Percentiles rank a stretch among this genome's conserved stretches.
Evolutionary conservation across 1,284 basidiomycete species (phyloP).

Genomic region (Boletus subluridellus): DNA sequence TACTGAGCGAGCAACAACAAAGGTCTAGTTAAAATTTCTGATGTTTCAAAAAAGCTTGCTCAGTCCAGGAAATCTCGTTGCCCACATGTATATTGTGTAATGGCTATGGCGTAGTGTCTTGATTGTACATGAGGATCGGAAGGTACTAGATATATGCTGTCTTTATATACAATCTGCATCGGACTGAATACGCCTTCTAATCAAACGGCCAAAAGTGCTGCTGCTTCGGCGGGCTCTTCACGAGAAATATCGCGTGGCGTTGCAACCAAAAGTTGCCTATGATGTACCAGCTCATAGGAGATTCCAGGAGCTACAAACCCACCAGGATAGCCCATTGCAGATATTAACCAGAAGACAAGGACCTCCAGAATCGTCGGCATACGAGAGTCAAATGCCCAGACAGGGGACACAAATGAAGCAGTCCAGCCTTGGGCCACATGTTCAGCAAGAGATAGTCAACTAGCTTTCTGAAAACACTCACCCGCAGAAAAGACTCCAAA

Average conservation of each 20-base stretch:
- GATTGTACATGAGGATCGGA: not conserved
- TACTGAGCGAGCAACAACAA: too few relatives aligned
- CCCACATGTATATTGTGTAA: not conserved
- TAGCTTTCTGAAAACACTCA: conserved; percentile 27
- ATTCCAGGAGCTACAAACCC: conserved; percentile 44
- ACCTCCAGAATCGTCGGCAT: conserved; percentile 48
- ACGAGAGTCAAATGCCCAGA: conserved; percentile 39
- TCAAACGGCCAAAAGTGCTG: conserved; percentile 22
- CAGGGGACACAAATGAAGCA: conserved; percentile 45
- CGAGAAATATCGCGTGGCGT: conserved; percentile 42
- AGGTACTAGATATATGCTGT: not conserved
- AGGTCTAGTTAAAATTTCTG: not conserved
- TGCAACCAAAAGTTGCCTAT: conserved; percentile 37
- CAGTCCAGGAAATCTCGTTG: not conserved
- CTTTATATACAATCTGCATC: not conserved
- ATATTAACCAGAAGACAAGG: conserved; percentile 51
- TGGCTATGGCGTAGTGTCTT: not conserved
- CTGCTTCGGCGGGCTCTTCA: conserved; percentile 20
- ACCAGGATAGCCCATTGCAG: conserved; percentile 43
- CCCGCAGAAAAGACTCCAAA: conserved; percentile 67
- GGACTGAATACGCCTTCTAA: not conserved
- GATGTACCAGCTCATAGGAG: conserved; percentile 32
- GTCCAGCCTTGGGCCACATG: conserved; percentile 46
- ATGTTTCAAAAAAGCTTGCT: not conserved
- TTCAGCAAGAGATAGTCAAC: conserved; percentile 5